Evolutionary conservation across 441 rosid species (phyloP), one percentile per base, ranked within the genome.

Genomic region (Geranium incanum): DNA sequence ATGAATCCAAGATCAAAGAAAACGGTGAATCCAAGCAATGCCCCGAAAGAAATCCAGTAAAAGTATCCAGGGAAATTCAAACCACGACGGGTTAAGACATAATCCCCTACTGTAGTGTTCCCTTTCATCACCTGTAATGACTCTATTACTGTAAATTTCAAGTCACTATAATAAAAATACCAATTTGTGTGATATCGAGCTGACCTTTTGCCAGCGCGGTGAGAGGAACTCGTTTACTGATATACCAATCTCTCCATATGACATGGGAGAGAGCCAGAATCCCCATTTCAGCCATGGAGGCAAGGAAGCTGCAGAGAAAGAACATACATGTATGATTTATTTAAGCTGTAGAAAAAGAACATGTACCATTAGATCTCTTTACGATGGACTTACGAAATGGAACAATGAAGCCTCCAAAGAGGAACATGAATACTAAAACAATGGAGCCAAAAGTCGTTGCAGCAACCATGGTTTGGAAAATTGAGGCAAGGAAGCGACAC

Each of bases 241-340:
- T 79, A 86, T 45, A 60, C 90, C 93, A 70, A 90, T 87, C 80
- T 88, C 90, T 19, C 84, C 96, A 78, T 87, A 88, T 13, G 93
- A 72, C 76, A 86, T 52, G 0, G 93, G 93, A 75, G 85, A 78
- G 33, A 86, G 38, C 95, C 95, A 88, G 75, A 91, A 89, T 19
- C 85, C 93, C 93, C 97, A 91, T 15, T 75, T 65, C 74, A 89
- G 70, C 97, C 93, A 89, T 67, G 65, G 63, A 67, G 93, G 90
- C 78, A 86, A 78, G 45, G 86, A 78, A 12, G 84, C 90, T 88
- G 86, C 41, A 82, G 15, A 55, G 5, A 16, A 68, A 33, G 2
- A 41, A 33, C 16, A n/a, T 28, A 28, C 39, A 63, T 52, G 16
- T 28, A 28, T 28, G 33, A 28, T 28, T 28, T 28, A 69, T 19